Evolutionary conservation across 164 flowering plant genomes (phyloP), one percentile per base, ranked within the genome.

Genomic region (Piper betle): DNA sequence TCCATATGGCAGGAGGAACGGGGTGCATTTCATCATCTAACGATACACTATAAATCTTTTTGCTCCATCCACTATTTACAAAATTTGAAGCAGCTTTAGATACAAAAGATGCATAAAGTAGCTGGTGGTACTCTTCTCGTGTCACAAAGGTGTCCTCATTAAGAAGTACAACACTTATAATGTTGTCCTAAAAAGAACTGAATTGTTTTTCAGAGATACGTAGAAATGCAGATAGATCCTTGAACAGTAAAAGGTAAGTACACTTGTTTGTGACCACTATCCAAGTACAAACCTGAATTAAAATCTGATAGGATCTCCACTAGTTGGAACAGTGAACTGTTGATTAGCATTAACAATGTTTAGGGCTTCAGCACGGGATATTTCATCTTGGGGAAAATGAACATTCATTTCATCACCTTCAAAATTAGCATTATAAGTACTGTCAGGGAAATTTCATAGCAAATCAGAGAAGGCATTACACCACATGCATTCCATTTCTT

Each of bases 331-430:
- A 61, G 84, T 81, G 74, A 90, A 93, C 61, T 93, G 97, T 62
- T 90, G 80, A 73, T 93, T 85, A 53, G 99, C 97, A 81, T 93
- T 86, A 13, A 86, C 94, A 76, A 90, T 88, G 67, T 86, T 82
- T 66, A 79, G 81, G 43, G 85, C 96, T 79, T 93, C 99, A 40
- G 99, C 84, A 66, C 99, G 96, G 33, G 99, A 88, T 71, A 93
- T 82, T 80, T 93, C 99, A 79, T 93, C 99, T 88, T 90, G 99
- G 7, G 99, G 99, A 19, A 93, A 84, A 74, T 93, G 99, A 60
- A 90, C 99, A 81, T 93, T 93, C 80, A 93, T 90, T 71, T 93
- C 99, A 80, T 93, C 99, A 37, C 99, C 99, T 69, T 93, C 99
- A 84, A 93, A 93, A 80, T 93, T 96, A 74, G 99, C 97, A 85